Base-by-base conservation (phyloP, 805 yeast species). In the Blastobotrys robertii region DNA sequence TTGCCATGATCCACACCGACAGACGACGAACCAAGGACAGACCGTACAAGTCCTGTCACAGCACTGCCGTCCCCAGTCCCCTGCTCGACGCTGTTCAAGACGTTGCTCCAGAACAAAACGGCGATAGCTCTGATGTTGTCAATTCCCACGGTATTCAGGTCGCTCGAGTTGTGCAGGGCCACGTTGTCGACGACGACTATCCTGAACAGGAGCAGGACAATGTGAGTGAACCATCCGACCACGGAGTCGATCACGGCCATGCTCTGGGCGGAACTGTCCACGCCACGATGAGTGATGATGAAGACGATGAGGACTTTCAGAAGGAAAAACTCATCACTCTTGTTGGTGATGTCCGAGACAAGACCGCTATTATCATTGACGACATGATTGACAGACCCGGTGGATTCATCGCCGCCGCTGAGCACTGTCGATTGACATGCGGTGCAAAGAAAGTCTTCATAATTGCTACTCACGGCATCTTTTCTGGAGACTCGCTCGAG, bases 1-100 rank as follows among this genome's bases (percentile, higher is more conserved):
- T 92, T 60, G 99, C 98, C 46, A 90, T 92, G 97, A 90, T 94
- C 53, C 97, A 92, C 62, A 92, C 98, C 14, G 99, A 92, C 66
- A 78, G 97, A 59, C 81, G 97, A 65, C 79, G 98, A 65, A 74
- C 81, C 37, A 81, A 81, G 54, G 39, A 39, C 34, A 39, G 34
- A 32, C 38, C 38, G 3, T 11, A 11, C 16, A 15, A 9, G 25
- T 9, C 28, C 25, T 13, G 36, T 9, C 36, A n/a, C 16, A 13
- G 11, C 14, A 33, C 36, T 12, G 16, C 11, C 16, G 19, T 33
- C 36, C 10, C 10, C 2, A 11, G 9, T 13, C 13, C 12, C 9
- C 35, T 8, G 16, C 25, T 16, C 30, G 29, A 22, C 19, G 41
- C 34, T 14, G 33, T 28, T 12, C 42, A 41, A 16, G 34, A 44